Base-by-base conservation (phyloP, 306 rosid species). In the Cercis canadensis region DNA sequence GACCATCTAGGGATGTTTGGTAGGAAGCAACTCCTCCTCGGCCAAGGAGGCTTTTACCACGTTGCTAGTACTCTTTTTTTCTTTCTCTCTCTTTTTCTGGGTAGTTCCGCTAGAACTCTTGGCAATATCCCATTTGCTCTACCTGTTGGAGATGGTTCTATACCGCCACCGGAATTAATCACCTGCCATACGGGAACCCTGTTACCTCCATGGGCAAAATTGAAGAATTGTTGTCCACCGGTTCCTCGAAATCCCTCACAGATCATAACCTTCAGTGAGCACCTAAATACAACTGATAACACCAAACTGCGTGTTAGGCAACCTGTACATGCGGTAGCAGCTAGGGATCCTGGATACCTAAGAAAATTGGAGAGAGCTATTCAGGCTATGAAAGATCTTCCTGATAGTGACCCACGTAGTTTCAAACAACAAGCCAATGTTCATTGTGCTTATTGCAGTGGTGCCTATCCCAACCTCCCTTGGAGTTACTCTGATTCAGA, bases 381-480 rank as follows among this genome's bases (percentile, higher is more conserved):
- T 0, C 75, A 65, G 49, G 66, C 69, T 11, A 85, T 85, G 89
- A 85, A 70, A 40, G 81, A 68, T 2, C 81, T 85, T 5, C 89
- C 87, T 0, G 81, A 60, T 0, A 62, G 58, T 5, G 89, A 85
- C 18, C 87, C 89, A 4, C 84, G 89, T 5, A 85, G 60, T 63
- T 85, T 85, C 58, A 75, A 13, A 7, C 84, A 82, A 39, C 89
- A 85, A 40, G 89, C 89, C 4, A 70, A 73, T 15, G 53, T 85
- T 29, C 89, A 82, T 15, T 85, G 89, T 46, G 89, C 89, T 24
- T 85, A 85, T 15, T 85, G 89, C 56, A 78, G 81, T 16, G 86
- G 89, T 5, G 84, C 76, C 1, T 69, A 85, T 39, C 68, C 78
- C 36, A 66, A 85, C 29, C 65, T 52, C 1, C 84, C 82, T 12